Evolutionary conservation across 495 filamentous ascomycete species (phyloP).

Genomic region (Aspergillus sparsus): DNA sequence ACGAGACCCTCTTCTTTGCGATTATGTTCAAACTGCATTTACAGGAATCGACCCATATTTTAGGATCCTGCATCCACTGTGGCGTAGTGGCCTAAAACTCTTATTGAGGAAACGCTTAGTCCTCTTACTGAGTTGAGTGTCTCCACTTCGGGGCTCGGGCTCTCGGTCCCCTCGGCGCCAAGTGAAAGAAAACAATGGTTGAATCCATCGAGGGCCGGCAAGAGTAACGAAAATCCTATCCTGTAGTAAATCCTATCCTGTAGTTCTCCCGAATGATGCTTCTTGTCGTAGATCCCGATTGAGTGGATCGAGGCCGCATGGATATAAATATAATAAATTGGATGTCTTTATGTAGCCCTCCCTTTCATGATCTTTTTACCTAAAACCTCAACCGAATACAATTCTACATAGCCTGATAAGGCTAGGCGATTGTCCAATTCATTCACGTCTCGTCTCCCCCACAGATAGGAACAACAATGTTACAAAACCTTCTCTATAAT

Average conservation of each 20-base stretch:
- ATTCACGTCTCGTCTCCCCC: neutral
- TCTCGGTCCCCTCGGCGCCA: slow-evolving; percentile 18
- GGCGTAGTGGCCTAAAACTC: no score
- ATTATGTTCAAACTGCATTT: no score
- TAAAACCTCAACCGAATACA: neutral
- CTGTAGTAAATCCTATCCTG: no score
- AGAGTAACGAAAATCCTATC: no score
- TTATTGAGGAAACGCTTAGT: no score
- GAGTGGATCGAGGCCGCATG: no score
- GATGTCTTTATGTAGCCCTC: neutral
- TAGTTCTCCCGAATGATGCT: no score
- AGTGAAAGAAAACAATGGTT: neutral
- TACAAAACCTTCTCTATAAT: slow-evolving; percentile 6
- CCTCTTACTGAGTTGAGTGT: neutral
- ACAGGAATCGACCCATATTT: no score
- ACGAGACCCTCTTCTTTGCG: no score
- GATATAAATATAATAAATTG: neutral
- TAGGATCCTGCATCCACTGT: no score
- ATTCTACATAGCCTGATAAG: neutral
- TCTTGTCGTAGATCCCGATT: no score
- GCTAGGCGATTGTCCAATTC: neutral
- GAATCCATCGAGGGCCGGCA: no score
- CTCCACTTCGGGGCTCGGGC: slow-evolving; percentile 18
- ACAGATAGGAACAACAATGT: neutral
- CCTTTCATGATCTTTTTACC: neutral